Conservation (phyloP, 2,329 filamentous ascomycete species). For the Pseudocercospora pini-densiflorae region DNA sequence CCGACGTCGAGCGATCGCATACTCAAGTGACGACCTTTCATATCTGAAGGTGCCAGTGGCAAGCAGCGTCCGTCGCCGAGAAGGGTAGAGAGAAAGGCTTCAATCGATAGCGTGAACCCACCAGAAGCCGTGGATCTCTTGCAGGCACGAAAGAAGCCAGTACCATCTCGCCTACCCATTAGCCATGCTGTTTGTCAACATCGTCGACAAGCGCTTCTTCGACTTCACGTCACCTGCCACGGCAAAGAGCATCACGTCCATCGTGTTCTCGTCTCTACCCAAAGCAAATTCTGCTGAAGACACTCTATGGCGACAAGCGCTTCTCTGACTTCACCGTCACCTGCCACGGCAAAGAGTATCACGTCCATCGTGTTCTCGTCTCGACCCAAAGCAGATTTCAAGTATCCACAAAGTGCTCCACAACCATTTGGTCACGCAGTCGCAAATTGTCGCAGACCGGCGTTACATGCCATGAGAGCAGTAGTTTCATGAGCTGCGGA, state of each 20-base stretch:
- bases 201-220: no score
- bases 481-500: no score
- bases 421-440: no score
- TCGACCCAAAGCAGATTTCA: background rate
- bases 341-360: constrained; percentile 12
- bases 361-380: constrained; percentile 1
- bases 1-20: no score
- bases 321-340: constrained; percentile 18
- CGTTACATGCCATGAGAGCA: no score
- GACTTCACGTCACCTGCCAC: background rate
- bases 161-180: background rate
- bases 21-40: no score
- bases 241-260: constrained; percentile 11
- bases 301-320: background rate
- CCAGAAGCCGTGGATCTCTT: background rate
- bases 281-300: background rate
- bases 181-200: no score
- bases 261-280: background rate
- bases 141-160: background rate
- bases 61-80: no score
- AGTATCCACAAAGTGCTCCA: no score
- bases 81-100: no score
- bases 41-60: no score
- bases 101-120: background rate
- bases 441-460: no score